Conservation (phyloP, 345 rosid species). For the Euphorbia peplus region DNA sequence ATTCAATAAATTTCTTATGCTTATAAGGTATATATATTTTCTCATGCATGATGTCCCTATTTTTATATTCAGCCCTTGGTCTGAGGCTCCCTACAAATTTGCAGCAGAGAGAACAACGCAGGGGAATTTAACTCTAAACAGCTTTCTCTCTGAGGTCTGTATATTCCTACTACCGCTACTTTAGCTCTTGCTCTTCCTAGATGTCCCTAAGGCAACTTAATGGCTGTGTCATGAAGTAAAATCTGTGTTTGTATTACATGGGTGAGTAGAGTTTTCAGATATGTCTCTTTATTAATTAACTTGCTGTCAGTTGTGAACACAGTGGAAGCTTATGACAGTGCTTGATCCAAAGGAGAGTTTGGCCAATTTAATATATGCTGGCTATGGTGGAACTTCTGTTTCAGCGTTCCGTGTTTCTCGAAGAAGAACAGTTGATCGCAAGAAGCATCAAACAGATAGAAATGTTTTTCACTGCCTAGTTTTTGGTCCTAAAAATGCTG, state of each 20-base stretch:
- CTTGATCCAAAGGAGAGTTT: conserved; percentile 57
- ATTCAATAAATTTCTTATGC: conserved; percentile 3
- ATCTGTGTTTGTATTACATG: neutral
- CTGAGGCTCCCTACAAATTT: conserved; percentile 54
- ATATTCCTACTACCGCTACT: conserved; percentile 23
- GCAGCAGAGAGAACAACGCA: conserved; percentile 61
- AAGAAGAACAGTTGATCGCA: conserved; percentile 63
- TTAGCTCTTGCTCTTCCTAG: neutral
- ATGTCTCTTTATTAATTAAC: conserved; percentile 7
- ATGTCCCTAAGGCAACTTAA: neutral
- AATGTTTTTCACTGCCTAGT: conserved; percentile 66
- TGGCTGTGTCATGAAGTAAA: neutral
- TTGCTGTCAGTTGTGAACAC: conserved; percentile 30
- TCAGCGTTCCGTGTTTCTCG: conserved; percentile 56
- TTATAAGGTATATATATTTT: conserved; percentile 4
- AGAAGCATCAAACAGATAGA: conserved; percentile 69
- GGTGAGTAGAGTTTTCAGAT: neutral
- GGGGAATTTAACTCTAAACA: conserved; percentile 60
- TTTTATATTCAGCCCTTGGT: conserved; percentile 67
- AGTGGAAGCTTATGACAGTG: conserved; percentile 80
- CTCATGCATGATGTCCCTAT: conserved; percentile 16
- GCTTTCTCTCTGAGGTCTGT: conserved; percentile 68
- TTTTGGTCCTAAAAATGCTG: conserved; percentile 72
- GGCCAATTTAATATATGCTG: conserved; percentile 68
- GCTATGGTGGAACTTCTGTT: conserved; percentile 64